Evolutionary conservation across 768 basidiomycete genomes (phyloP), one percentile per base, ranked within the genome.

Genomic region (Kwoniella newhampshirensis): DNA sequence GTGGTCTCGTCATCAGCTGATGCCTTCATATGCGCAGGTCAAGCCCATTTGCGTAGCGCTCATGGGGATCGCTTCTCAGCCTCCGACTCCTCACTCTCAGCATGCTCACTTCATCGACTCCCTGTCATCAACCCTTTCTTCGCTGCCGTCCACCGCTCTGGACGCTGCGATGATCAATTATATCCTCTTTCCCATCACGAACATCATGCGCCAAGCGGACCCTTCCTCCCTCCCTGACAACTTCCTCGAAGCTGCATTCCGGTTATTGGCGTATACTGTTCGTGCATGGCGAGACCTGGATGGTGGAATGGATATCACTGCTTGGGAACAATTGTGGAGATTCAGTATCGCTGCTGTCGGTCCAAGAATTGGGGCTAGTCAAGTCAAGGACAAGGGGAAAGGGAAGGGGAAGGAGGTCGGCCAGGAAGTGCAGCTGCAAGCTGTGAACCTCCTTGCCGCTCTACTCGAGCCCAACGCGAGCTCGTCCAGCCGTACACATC

Each of bases 311-410:
- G 88, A 89, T 43, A 46, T 83, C 35, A 79, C 80, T 51, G 75
- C 84, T 25, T 93, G 91, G 91, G 86, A 87, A 68, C 91, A 96
- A 68, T 78, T 91, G 23, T 89, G 93, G 74, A 87, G 57, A 20
- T 70, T 73, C 40, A 42, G 44, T 12, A 54, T 62, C 5, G 62
- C 61, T 85, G 80, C 79, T 90, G 15, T 86, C 81, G 61, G 82
- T 83, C 32, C 82, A 86, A 15, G 79, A 87, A 28, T 73, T 88
- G 5, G 85, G 85, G 18, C 82, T 83, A 25, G 44, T 48, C 13
- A 15, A 26, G 36, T 36, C 13, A 77, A 87, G 8, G 86, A 85
- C 53, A 63, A 63, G 25, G 62, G 64, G 17, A 60, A 89, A 84
- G 73, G 85, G 82, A n/a, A 87, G 85, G 68, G 81, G 15, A 86